These are phyloP conservation scores for Ceratocystis variospora DNA, from an alignment of 2,329 filamentous ascomycete genomes.

Conservation along the genomic window DNA sequence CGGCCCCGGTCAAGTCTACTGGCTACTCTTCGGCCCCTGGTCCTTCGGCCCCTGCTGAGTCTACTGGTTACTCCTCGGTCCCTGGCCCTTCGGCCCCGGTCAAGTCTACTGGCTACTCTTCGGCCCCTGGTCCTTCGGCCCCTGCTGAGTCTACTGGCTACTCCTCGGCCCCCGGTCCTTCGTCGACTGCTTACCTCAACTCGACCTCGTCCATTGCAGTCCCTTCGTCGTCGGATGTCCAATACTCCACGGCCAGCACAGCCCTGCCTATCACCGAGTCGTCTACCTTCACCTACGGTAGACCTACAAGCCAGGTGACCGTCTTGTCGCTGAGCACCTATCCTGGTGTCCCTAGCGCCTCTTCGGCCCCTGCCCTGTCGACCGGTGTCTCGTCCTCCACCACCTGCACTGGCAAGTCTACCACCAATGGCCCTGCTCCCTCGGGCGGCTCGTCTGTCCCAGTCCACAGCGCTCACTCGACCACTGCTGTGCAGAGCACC, in stretches of 20 bases:
- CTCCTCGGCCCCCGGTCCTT: neutral
- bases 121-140: no score
- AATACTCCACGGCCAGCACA: constrained; percentile 4
- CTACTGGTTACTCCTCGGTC: no score
- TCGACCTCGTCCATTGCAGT: neutral
- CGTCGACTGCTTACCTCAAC: constrained; percentile 1
- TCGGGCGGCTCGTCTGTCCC: neutral
- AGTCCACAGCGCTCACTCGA: neutral
- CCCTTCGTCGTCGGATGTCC: neutral
- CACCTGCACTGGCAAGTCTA: constrained; percentile 12
- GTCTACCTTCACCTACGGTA: constrained; percentile 1
- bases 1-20: no score
- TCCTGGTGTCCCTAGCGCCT: constrained; percentile 1
- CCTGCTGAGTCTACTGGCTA: no score
- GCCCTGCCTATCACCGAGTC: neutral
- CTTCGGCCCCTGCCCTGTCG: neutral
- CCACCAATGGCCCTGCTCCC: neutral
- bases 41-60: no score
- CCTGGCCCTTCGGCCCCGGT: no score
- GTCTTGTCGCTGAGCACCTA: constrained; percentile 2
- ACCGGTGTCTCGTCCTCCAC: neutral
- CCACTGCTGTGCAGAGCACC: constrained; percentile 2
- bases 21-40: no score
- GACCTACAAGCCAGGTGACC: neutral
- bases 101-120: no score